phyloP scores from a whole-genome alignment of 768 basidiomycete species.

The Gloeophyllum trabeum region DNA sequence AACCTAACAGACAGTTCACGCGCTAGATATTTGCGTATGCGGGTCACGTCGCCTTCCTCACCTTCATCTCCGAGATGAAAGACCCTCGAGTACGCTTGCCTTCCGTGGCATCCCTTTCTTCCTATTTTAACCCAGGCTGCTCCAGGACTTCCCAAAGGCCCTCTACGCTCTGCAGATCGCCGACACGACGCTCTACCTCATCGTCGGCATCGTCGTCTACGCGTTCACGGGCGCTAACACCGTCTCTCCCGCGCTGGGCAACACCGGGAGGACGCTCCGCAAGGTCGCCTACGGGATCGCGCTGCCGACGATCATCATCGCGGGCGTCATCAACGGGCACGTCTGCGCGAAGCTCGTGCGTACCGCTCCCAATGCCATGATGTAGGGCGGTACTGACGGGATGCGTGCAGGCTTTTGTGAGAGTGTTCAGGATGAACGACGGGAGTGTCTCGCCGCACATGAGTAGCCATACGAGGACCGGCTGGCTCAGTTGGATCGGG shows the following conservation, averaged over 20 bases:
- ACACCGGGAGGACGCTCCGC: conserved; percentile 14
- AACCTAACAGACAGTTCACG: neutral
- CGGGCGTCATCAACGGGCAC: conserved; percentile 19
- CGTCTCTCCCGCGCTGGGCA: conserved; percentile 19
- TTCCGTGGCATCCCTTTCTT: neutral
- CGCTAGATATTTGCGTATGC: conserved; percentile 18
- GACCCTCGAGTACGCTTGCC: conserved; percentile 9
- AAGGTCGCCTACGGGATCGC: conserved; percentile 18
- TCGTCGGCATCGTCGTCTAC: conserved; percentile 19
- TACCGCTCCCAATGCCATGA: neutral
- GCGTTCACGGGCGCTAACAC: conserved; percentile 13
- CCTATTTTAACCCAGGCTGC: neutral
- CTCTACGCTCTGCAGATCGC: conserved; percentile 16
- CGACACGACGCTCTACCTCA: conserved; percentile 18
- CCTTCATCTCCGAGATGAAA: conserved; percentile 20
- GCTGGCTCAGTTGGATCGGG: conserved; percentile 17
- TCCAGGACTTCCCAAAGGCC: conserved; percentile 17
- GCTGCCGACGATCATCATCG: conserved; percentile 19
- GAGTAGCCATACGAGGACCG: conserved; percentile 14
- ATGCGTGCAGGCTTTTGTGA: conserved; percentile 10
- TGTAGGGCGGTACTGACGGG: neutral
- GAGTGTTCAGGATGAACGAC: conserved; percentile 16
- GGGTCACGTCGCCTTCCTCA: conserved; percentile 19
- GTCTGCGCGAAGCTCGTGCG: conserved; percentile 18
- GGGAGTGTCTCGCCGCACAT: conserved; percentile 16